Evolutionary conservation across 148 eudicot species (phyloP), one percentile per base, ranked within the genome.

Genomic region (Spergularia bocconei): DNA sequence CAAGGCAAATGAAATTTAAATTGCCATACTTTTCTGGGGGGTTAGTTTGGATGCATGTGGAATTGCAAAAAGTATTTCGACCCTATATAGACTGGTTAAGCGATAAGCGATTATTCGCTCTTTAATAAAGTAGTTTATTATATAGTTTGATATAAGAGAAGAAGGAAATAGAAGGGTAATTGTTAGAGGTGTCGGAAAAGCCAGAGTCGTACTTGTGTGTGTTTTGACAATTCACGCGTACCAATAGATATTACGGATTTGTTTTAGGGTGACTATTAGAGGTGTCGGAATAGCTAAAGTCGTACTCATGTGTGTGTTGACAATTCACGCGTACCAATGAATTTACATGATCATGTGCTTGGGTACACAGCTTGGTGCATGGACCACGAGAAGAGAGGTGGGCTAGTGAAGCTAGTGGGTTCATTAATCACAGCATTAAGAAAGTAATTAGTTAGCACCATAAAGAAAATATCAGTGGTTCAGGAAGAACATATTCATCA

Each of bases 301-400:
- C 48, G 48, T 44, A 44, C 48, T 14, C 16, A 23, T 54, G 14
- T 11, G 50, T 23, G 44, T 67, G 65, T 75, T 67, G 72, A 76
- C 63, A 64, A 75, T 51, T 75, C 77, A 75, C 77, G 71, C 77
- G 70, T 75, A 75, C 70, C 77, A 54, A 75, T 67, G 41, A 51
- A 8, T 17, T 75, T 67, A 25, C 72, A 75, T 75, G 33, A 75
- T 67, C 72, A 75, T 75, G 78, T 76, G 79, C 51, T 75, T 19
- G 25, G 25, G 57, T 25, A 61, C 63, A 75, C 70, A 75, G 48
- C 59, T 53, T 65, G 48, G 48, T 7, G 59, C 69, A 51, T 77
- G 79, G 79, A 77, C 79, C 79, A 77, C 74, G 41, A 62, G 62
- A 12, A 44, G 36, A 74, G 60, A 69, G 68, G n/a, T 75, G 55